Percentiles rank a stretch among this genome's conserved stretches.
Evolutionary conservation across 2,329 filamentous ascomycete genomes (phyloP).

Genomic region (Colletotrichum sp.): DNA sequence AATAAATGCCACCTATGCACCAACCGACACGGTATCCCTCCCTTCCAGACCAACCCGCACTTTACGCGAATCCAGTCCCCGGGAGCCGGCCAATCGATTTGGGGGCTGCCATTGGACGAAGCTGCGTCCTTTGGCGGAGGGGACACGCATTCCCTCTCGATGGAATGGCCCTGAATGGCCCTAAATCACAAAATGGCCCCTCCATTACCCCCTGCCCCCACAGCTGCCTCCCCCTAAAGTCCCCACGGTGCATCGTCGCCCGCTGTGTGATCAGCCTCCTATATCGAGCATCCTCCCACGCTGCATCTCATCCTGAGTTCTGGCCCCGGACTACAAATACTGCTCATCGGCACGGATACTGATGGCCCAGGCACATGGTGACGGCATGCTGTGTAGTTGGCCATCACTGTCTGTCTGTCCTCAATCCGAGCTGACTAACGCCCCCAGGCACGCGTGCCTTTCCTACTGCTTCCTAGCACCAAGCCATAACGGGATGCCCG

Average conservation of each 20-base stretch:
- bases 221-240: conserved; percentile 10
- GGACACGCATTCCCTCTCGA: conserved; percentile 8
- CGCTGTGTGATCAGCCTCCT: neutral
- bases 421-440: neutral
- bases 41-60: conserved; percentile 14
- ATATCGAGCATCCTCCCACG: neutral
- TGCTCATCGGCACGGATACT: neutral
- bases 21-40: conserved; percentile 18
- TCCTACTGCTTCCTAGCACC: neutral
- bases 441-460: neutral
- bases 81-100: neutral
- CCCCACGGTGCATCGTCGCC: conserved; percentile 6
- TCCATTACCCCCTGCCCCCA: conserved; percentile 10
- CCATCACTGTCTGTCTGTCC: neutral
- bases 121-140: neutral
- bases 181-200: neutral
- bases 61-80: conserved; percentile 14
- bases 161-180: conserved; percentile 8
- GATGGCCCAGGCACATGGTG: neutral
- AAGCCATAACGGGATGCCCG: neutral
- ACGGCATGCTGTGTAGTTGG: neutral
- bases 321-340: neutral
- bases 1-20: conserved; percentile 24
- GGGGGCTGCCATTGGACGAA: neutral
- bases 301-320: neutral